Percentiles rank a stretch among this genome's conserved stretches.
phyloP scores from a whole-genome alignment of 306 rosid genomes.

The Citrullus mucosospermus region DNA sequence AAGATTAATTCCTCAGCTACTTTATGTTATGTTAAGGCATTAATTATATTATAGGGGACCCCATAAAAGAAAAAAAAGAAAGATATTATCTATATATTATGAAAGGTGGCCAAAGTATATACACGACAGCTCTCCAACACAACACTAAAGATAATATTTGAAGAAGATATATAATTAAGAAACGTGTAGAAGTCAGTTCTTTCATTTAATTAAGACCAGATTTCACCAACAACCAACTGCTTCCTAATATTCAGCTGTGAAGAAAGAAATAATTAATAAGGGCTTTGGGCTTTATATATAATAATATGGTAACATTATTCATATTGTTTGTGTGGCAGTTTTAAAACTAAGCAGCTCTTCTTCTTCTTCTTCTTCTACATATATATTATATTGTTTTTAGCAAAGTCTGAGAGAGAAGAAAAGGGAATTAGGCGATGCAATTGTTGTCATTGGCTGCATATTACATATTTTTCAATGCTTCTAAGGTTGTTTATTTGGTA shows the following conservation, averaged over 20 bases:
- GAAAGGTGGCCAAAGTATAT: neutral
- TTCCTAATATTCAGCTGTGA: neutral
- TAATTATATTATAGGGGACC: no score
- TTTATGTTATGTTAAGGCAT: neutral
- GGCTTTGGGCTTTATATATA: neutral
- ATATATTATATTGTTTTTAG: neutral
- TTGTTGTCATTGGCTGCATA: constrained; percentile 17
- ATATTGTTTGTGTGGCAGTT: neutral
- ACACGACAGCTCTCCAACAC: neutral
- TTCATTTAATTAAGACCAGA: neutral
- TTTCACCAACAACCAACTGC: neutral
- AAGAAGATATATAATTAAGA: no score
- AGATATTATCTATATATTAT: no score
- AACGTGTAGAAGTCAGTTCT: neutral
- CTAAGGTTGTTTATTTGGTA: constrained; percentile 7
- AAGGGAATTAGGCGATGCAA: neutral
- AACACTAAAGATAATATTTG: no score
- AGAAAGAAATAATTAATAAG: neutral
- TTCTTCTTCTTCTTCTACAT: no score
- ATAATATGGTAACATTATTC: neutral
- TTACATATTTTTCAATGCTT: constrained; percentile 28
- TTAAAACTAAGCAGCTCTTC: neutral
- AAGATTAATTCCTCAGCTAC: neutral
- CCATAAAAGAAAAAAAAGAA: no score
- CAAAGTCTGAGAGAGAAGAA: neutral